Percentiles rank a stretch among this genome's conserved stretches.
These are phyloP conservation scores for Penicillium taxi DNA, from an alignment of 495 filamentous ascomycete species.

Conservation along the genomic window DNA sequence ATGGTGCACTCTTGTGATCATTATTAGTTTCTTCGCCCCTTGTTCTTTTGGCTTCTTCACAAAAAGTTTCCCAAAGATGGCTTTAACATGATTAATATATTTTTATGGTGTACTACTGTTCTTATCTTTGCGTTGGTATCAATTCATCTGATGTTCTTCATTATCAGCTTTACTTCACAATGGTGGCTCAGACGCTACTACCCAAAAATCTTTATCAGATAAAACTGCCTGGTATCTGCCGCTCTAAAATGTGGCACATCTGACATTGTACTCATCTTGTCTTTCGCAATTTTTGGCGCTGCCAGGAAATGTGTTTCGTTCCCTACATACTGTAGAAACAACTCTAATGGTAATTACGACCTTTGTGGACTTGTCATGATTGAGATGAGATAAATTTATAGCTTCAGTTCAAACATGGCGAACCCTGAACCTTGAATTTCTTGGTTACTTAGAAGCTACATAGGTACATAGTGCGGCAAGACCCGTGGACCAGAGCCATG, in stretches of 20 bases:
- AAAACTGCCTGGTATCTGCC: slow-evolving; percentile 3
- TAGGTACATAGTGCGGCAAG: too few species aligned
- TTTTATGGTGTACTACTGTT: background rate
- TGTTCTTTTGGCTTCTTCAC: slow-evolving; percentile 1
- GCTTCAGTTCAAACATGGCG: too few species aligned
- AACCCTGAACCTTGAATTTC: too few species aligned
- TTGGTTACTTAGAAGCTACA: too few species aligned
- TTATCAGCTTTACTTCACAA: slow-evolving; percentile 1
- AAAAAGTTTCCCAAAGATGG: background rate
- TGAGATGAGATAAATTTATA: too few species aligned
- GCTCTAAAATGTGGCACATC: slow-evolving; percentile 1
- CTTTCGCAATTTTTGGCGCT: background rate
- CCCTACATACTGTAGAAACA: slow-evolving; percentile 2
- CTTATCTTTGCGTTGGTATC: slow-evolving; percentile 1
- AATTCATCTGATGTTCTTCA: slow-evolving; percentile 2
- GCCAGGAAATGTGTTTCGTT: slow-evolving; percentile 1
- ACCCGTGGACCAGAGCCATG: too few species aligned
- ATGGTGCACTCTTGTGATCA: slow-evolving; percentile 1
- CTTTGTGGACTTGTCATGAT: too few species aligned
- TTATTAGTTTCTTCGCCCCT: background rate
- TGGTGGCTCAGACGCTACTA: slow-evolving; percentile 4
- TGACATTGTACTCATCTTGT: slow-evolving; percentile 1
- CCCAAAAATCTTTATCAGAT: slow-evolving; percentile 2
- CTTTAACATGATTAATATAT: background rate
- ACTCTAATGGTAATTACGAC: slow-evolving; percentile 2